Conservation (phyloP, 345 rosid genomes). For the Nephelium lappaceum region DNA sequence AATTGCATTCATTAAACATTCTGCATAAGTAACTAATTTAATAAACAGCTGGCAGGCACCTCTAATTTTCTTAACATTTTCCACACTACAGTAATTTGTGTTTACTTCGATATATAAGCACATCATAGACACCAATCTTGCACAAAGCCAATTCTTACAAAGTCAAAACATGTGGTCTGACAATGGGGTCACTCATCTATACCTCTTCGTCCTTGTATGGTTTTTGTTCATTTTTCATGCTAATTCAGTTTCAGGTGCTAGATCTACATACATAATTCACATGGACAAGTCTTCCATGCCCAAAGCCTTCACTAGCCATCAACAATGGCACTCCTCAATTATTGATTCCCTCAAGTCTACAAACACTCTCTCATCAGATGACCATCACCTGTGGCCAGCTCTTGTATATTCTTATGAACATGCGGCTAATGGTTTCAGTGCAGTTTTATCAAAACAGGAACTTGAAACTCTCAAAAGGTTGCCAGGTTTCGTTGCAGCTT, state of each 20-base stretch:
- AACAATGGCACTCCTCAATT: conserved; percentile 35
- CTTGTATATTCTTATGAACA: conserved; percentile 25
- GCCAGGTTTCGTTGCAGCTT: conserved; percentile 33
- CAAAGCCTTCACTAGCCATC: conserved; percentile 24
- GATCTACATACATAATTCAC: conserved; percentile 27
- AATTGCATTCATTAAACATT: not conserved
- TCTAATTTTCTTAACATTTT: not conserved
- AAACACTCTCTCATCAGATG: not conserved
- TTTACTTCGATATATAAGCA: not conserved
- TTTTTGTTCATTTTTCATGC: not conserved
- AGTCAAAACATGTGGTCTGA: conserved; percentile 20
- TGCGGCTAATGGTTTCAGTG: conserved; percentile 33
- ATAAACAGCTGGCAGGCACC: not conserved
- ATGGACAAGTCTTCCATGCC: conserved; percentile 36
- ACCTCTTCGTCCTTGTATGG: not conserved
- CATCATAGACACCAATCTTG: not conserved
- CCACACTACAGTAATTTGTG: not conserved
- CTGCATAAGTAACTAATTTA: not conserved
- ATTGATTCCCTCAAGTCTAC: conserved; percentile 25
- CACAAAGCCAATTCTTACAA: not conserved
- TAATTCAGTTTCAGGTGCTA: not conserved
- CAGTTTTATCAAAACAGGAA: conserved; percentile 22
- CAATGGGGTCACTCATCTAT: not conserved
- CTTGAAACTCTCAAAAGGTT: conserved; percentile 15
- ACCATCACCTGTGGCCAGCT: conserved; percentile 10